Evolutionary conservation across 495 filamentous ascomycete species (phyloP).

Genomic region (Penicillium cinerascens): DNA sequence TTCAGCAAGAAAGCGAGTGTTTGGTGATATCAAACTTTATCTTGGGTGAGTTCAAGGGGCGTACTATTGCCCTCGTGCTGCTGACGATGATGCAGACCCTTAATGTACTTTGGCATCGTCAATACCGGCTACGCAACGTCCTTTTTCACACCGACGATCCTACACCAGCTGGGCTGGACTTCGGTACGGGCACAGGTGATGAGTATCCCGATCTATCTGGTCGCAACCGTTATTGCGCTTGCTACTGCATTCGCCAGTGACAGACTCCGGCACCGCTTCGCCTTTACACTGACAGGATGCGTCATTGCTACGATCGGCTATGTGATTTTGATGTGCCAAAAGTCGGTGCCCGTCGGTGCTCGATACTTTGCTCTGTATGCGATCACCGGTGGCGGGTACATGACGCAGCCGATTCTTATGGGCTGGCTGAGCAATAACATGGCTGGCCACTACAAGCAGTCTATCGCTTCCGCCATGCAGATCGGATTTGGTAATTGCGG

Average conservation of each 20-base stretch:
- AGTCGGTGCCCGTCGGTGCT: conserved; percentile 29
- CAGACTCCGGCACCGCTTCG: conserved; percentile 45
- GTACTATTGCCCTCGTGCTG: not conserved
- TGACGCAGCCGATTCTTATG: conserved; percentile 43
- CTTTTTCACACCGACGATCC: conserved; percentile 56
- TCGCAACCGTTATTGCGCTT: conserved; percentile 45
- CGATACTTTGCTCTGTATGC: conserved; percentile 53
- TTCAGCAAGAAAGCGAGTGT: conserved; percentile 41
- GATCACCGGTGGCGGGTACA: conserved; percentile 44
- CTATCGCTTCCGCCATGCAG: conserved; percentile 48
- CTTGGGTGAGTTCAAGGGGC: conserved; percentile 29
- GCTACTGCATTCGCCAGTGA: conserved; percentile 46
- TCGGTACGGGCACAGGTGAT: conserved; percentile 49
- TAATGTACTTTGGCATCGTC: conserved; percentile 50
- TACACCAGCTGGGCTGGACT: conserved; percentile 54
- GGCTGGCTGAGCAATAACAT: conserved; percentile 56
- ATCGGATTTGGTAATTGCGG: conserved; percentile 52
- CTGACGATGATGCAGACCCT: conserved; percentile 17
- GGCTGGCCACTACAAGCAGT: conserved; percentile 56
- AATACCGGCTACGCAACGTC: conserved; percentile 49
- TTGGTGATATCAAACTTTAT: conserved; percentile 57
- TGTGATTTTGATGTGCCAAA: conserved; percentile 45
- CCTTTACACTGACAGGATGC: conserved; percentile 47
- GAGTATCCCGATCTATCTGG: conserved; percentile 56
- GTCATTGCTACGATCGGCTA: conserved; percentile 48